Base-by-base conservation (phyloP, 2,329 filamentous ascomycete genomes). In the Arthrocladium fulminans region DNA sequence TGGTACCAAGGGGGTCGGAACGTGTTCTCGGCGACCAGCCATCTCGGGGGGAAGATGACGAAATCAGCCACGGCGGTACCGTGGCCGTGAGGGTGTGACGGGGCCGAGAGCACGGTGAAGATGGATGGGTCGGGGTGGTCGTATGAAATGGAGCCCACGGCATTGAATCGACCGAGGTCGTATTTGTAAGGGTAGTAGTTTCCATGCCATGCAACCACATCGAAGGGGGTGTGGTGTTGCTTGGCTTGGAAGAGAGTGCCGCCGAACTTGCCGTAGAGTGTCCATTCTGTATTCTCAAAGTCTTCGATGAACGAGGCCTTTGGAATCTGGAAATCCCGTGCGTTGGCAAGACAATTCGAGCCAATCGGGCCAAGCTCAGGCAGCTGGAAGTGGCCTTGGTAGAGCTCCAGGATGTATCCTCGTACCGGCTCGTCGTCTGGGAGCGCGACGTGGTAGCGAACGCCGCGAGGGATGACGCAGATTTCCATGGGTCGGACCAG, bases 101-200 rank as follows among this genome's bases (percentile, higher is more conserved):
- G 74, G 1, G 75, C 78, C 0, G 79, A 77, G 15, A 83, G 67
- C 2, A 83, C 79, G 24, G 77, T 88, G 67, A 83, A 89, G 63
- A 89, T 88, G 53, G 76, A 81, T 0, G 85, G 85, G 60, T 89
- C 85, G 1, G 84, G 84, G 60, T 89, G 85, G 63, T 89, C 85
- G 60, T 79, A 86, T 6, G 79, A 83, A 55, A 86, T 80, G 47
- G 74, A 80, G 17, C 84, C 85, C 38, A 89, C 80, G 37, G 79
- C 80, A 67, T 83, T 84, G 73, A 88, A 89, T 25, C 83, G 79
- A 22, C 81, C 83, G 1, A 89, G 74, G 59, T 88, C 85, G 68
- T 89, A 89, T 67, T 89, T 89, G 74, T 80, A 87, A 0, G 85
- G 85, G 52, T 84, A 83, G 66, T 88, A 88, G 54, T 80, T 84